Evolutionary conservation across 2,329 filamentous ascomycete genomes (phyloP), one percentile per base, ranked within the genome.

Genomic region (Simplicillium sp.): DNA sequence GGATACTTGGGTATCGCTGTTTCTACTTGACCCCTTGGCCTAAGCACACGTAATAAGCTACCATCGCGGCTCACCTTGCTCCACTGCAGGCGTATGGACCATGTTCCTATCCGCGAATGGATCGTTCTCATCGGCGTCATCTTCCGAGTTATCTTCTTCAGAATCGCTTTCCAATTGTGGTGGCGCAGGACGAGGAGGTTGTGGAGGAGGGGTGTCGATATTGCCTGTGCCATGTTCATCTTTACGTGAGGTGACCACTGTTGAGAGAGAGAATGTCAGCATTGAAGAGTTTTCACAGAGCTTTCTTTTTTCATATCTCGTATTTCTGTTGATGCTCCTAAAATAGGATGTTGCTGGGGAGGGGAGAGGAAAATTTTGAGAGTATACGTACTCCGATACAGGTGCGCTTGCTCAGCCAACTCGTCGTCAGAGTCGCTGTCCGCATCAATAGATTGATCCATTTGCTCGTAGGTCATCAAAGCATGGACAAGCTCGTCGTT

Each of bases 401-500:
- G 64, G 51, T 80, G 75, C 29, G 80, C 77, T 57, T 82, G 78
- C 53, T 83, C 77, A 35, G 81, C 77, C 33, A 77, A 57, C 51
- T 77, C 83, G 46, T 82, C 79, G 43, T 84, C 80, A 2, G 78
- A 82, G 58, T 84, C 80, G 49, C 78, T 82, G 55, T 84, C 80
- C 6, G 80, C 79, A 48, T 87, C 84, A 47, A 90, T 84, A 37
- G 85, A 88, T 45, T 82, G 80, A 57, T 98, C 90, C 47, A 97
- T 77, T 51, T 96, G 86, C 62, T 97, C 90, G 55, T 88, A 98
- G 0, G 88, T 85, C 77, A 94, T 95, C 43, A 98, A 72, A 2
- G 89, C 87, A 46, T 83, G 83, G 33, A 97, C 86, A n/a, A 98
- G 80, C 61, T 94, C 86, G 53, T 98, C 92, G 54, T 98, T 97